These are phyloP conservation scores for Phialocephala sp. DNA, from an alignment of 2,329 filamentous ascomycete genomes.

Conservation along the genomic window DNA sequence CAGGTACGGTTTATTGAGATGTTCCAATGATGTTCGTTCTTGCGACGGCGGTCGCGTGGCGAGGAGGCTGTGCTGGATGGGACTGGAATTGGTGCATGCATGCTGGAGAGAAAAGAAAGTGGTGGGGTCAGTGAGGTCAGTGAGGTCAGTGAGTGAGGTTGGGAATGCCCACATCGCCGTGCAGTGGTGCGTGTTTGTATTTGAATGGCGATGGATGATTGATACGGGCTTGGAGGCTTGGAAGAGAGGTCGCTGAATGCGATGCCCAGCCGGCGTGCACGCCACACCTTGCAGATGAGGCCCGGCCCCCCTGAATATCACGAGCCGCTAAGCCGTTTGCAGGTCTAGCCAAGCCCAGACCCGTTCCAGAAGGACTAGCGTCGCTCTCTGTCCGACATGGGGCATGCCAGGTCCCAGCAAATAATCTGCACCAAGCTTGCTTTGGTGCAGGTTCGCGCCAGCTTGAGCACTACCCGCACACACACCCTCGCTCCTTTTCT, in stretches of 20 bases:
- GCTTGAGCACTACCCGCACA: background rate
- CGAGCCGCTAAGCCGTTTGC: background rate
- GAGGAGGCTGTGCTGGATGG: slow-evolving; percentile 10
- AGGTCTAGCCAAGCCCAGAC: background rate
- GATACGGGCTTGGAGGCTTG: background rate
- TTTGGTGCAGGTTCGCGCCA: slow-evolving; percentile 1
- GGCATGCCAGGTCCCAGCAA: background rate
- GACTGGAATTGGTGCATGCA: background rate
- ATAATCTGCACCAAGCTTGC: background rate
- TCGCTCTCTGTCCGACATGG: no score
- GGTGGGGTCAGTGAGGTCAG: background rate
- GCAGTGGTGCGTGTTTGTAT: background rate
- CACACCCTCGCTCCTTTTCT: slow-evolving; percentile 5
- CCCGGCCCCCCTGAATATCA: slow-evolving; percentile 8
- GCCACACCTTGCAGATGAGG: background rate
- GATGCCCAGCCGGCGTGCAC: background rate
- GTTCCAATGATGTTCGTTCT: no score
- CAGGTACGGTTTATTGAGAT: background rate
- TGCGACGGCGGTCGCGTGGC: background rate
- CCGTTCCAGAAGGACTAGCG: background rate
- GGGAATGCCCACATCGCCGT: background rate
- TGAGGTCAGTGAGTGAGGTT: background rate
- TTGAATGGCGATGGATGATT: background rate
- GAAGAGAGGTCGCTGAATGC: background rate
- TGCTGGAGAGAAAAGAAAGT: background rate